phyloP scores from a whole-genome alignment of 371 early-diverging fungal genomes.

The Pancytospora philotis region DNA sequence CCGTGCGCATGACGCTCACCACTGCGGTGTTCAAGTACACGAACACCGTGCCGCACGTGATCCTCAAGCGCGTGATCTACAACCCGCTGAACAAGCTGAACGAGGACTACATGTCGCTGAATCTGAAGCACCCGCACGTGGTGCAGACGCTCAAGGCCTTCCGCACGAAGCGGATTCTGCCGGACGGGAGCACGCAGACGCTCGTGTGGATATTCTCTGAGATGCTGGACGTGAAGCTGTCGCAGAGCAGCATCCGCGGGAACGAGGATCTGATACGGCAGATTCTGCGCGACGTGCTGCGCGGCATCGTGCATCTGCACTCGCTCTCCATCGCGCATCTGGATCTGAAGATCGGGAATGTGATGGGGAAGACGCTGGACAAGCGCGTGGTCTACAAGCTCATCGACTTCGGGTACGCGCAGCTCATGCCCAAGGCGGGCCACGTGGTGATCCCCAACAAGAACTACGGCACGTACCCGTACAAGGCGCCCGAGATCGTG shows the following conservation, averaged over 20 bases:
- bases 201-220: slow-evolving; percentile 59
- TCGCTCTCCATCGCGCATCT: slow-evolving; percentile 56
- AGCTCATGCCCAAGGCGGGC: slow-evolving; percentile 12
- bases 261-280: slow-evolving; percentile 54
- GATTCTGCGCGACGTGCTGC: slow-evolving; percentile 49
- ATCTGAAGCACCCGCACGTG: slow-evolving; percentile 38
- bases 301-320: slow-evolving; percentile 57
- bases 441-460: slow-evolving; percentile 47
- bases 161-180: slow-evolving; percentile 16
- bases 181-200: slow-evolving; percentile 44
- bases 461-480: slow-evolving; percentile 60
- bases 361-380: slow-evolving; percentile 54
- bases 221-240: slow-evolving; percentile 49
- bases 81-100: slow-evolving; percentile 39
- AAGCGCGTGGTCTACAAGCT: slow-evolving; percentile 51
- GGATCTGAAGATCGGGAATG: slow-evolving; percentile 60
- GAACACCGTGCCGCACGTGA: slow-evolving; percentile 12
- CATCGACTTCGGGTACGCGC: slow-evolving; percentile 60
- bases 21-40: slow-evolving; percentile 53
- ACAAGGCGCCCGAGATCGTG: slow-evolving; percentile 60
- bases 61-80: slow-evolving; percentile 57
- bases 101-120: slow-evolving; percentile 53
- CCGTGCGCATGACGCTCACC: slow-evolving; percentile 52
- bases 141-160: slow-evolving; percentile 49
- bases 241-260: slow-evolving; percentile 35